These are phyloP conservation scores for Mycena belliarum DNA, from an alignment of 768 basidiomycete genomes.

Conservation along the genomic window DNA sequence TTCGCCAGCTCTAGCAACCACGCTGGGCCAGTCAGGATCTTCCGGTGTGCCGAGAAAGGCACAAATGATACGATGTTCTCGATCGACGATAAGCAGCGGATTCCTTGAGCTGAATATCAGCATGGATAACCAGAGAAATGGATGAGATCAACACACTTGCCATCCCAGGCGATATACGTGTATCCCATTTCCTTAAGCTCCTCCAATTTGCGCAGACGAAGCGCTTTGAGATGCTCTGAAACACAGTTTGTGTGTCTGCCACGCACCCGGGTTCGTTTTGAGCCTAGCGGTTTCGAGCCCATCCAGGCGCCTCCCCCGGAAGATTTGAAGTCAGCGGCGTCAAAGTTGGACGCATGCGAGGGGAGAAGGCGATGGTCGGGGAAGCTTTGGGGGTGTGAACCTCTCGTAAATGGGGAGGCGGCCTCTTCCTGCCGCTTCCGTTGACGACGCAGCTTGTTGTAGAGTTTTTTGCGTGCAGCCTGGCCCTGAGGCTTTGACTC, in stretches of 20 bases:
- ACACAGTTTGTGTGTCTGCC: too few species aligned
- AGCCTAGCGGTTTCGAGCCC: background rate
- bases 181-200: background rate
- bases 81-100: background rate
- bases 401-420: background rate
- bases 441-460: background rate
- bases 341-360: background rate
- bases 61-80: conserved; percentile 4
- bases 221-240: background rate
- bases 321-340: background rate
- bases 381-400: background rate
- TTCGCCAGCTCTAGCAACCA: background rate
- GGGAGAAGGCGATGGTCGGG: background rate
- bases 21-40: conserved; percentile 5
- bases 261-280: too few species aligned
- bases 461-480: background rate
- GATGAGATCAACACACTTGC: background rate
- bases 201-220: background rate
- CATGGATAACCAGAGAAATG: background rate
- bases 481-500: background rate
- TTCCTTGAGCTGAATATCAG: too few species aligned
- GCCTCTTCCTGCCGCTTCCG: background rate
- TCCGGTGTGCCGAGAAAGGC: conserved; percentile 17
- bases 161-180: background rate
- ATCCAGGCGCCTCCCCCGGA: background rate